Evolutionary conservation across 2,329 filamentous ascomycete genomes (phyloP).

Genomic region (Fusarium equiseti): DNA sequence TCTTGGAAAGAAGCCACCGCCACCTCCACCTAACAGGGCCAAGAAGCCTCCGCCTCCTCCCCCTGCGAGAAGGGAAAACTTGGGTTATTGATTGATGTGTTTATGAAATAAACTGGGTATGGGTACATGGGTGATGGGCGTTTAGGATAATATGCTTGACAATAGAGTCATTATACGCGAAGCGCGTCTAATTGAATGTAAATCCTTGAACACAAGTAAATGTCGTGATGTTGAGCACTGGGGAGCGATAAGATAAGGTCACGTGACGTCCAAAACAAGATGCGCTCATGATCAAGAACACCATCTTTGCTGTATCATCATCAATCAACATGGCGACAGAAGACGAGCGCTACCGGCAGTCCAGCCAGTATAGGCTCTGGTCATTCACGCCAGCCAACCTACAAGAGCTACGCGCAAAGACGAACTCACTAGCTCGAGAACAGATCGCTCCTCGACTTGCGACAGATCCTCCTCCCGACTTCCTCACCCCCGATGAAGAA

Average conservation of each 20-base stretch:
- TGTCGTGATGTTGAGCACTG: neutral
- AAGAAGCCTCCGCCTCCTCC: constrained; percentile 56
- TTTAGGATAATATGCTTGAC: constrained; percentile 31
- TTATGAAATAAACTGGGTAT: constrained; percentile 8
- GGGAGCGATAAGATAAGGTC: constrained; percentile 28
- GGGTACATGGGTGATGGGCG: constrained; percentile 28
- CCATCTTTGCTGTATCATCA: constrained; percentile 10
- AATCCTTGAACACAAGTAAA: neutral
- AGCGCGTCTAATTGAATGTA: constrained; percentile 36
- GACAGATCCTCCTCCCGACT: constrained; percentile 73
- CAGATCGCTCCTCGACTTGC: constrained; percentile 71
- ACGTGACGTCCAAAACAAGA: constrained; percentile 22
- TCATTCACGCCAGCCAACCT: constrained; percentile 85
- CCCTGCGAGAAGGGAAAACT: constrained; percentile 49
- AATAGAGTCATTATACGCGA: constrained; percentile 37
- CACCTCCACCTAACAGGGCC: constrained; percentile 62
- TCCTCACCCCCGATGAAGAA: constrained; percentile 87
- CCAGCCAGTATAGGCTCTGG: constrained; percentile 92
- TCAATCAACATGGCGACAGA: constrained; percentile 75
- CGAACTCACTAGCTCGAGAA: constrained; percentile 78
- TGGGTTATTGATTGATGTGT: constrained; percentile 41
- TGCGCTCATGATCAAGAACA: neutral
- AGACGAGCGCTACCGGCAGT: constrained; percentile 90
- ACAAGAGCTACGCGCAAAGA: constrained; percentile 77
- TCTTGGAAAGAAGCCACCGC: constrained; percentile 66